These are phyloP conservation scores for Tulasnella sp. DNA, from an alignment of 768 basidiomycete species.

Conservation along the genomic window DNA sequence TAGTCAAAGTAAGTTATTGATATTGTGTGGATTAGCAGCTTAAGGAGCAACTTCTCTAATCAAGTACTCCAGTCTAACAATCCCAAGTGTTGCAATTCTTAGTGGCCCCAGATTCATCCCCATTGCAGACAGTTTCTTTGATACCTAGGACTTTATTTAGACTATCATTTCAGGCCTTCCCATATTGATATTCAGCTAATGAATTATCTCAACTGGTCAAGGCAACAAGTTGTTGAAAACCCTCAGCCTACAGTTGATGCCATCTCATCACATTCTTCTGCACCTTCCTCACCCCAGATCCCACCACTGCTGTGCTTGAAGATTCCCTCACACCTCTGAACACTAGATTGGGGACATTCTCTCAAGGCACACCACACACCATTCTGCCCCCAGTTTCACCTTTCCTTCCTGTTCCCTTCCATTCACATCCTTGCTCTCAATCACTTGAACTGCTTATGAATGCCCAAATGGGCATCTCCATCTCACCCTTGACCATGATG, in stretches of 20 bases:
- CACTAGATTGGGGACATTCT: constrained; percentile 48
- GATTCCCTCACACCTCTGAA: constrained; percentile 61
- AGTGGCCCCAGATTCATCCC: too few species aligned
- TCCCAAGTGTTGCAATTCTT: too few species aligned
- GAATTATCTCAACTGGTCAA: too few species aligned
- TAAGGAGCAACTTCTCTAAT: too few species aligned
- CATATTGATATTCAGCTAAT: too few species aligned
- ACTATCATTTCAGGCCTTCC: too few species aligned
- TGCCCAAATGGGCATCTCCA: constrained; percentile 80
- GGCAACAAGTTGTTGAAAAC: too few species aligned
- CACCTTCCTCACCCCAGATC: constrained; percentile 59
- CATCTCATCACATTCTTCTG: constrained; percentile 82
- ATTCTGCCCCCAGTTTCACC: constrained; percentile 30
- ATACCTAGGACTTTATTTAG: too few species aligned
- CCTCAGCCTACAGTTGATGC: constrained; percentile 47
- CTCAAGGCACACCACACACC: constrained; percentile 35
- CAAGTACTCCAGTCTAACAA: too few species aligned
- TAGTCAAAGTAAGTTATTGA: too few species aligned
- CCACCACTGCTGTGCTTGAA: constrained; percentile 28
- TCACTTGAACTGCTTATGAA: constrained; percentile 59
- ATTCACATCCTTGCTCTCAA: constrained; percentile 19
- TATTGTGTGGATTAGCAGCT: too few species aligned
- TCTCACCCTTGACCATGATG: constrained; percentile 67
- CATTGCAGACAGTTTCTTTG: too few species aligned
- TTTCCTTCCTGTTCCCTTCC: constrained; percentile 33